Evolutionary conservation across 768 basidiomycete species (phyloP).

Genomic region (Coprinopsis cinerea): DNA sequence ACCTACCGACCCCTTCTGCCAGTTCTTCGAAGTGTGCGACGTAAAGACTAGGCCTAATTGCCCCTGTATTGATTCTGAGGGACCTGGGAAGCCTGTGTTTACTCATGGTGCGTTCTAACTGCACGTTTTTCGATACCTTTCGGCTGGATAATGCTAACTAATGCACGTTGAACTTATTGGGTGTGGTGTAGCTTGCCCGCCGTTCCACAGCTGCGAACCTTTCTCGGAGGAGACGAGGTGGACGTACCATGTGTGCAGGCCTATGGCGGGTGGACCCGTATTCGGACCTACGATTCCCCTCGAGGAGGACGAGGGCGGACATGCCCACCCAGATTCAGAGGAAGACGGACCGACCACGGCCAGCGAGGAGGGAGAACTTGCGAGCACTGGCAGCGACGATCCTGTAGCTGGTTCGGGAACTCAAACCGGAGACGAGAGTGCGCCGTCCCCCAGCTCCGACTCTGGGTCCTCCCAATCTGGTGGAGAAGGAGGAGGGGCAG

Average conservation of each 20-base stretch:
- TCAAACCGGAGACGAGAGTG: no score
- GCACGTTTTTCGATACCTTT: background rate
- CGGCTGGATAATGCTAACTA: background rate
- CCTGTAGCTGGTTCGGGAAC: no score
- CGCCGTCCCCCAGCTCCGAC: no score
- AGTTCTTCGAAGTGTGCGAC: constrained; percentile 6
- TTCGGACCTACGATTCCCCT: no score
- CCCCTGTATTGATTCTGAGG: background rate
- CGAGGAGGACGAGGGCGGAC: no score
- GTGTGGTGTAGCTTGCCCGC: background rate
- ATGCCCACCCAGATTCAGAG: no score
- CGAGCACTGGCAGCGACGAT: no score
- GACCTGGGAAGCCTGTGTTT: constrained; percentile 1
- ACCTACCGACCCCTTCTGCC: constrained; percentile 1
- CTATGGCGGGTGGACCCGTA: no score
- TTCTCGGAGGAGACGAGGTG: background rate
- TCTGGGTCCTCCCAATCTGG: no score
- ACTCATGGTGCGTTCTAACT: background rate
- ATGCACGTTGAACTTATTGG: background rate
- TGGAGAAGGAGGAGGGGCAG: no score
- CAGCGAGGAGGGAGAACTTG: no score
- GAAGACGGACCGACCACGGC: no score
- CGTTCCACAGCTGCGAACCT: constrained; percentile 3
- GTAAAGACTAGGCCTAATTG: constrained; percentile 1
- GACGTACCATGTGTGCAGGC: constrained; percentile 3